These are phyloP conservation scores for Beta vulgaris DNA, from an alignment of 148 eudicot species.

Conservation along the genomic window DNA sequence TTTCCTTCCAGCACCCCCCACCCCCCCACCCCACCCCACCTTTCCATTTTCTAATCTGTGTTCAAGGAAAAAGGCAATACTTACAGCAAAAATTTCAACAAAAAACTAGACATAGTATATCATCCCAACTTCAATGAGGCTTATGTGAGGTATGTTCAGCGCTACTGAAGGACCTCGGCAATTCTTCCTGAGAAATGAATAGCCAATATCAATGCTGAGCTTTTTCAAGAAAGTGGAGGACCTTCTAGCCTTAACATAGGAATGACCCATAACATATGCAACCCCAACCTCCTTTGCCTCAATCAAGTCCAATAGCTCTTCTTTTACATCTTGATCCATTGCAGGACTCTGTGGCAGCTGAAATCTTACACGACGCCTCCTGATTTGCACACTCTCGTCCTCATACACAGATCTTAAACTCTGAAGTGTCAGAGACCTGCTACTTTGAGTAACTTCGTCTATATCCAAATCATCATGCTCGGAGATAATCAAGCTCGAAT, in stretches of 20 bases:
- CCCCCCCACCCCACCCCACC: background rate
- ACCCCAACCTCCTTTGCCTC: slow-evolving; percentile 93
- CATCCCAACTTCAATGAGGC: slow-evolving; percentile 97
- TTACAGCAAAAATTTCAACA: slow-evolving; percentile 13
- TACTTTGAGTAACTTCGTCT: slow-evolving; percentile 50
- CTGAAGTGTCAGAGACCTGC: slow-evolving; percentile 73
- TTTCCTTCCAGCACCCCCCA: background rate
- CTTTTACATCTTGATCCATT: slow-evolving; percentile 60
- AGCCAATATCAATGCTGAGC: slow-evolving; percentile 77
- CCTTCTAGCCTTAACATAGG: slow-evolving; percentile 79
- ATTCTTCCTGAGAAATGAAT: slow-evolving; percentile 86
- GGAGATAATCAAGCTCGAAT: slow-evolving; percentile 43
- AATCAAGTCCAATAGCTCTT: slow-evolving; percentile 76
- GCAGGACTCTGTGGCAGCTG: slow-evolving; percentile 52
- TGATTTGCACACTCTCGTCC: slow-evolving; percentile 53
- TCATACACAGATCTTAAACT: slow-evolving; percentile 73
- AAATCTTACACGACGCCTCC: slow-evolving; percentile 65
- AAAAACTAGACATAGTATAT: slow-evolving; percentile 74
- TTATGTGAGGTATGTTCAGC: slow-evolving; percentile 90
- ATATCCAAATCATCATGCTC: slow-evolving; percentile 39
- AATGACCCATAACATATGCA: slow-evolving; percentile 92
- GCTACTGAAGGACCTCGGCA: slow-evolving; percentile 94
- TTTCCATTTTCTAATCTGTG: background rate
- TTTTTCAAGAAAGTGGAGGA: slow-evolving; percentile 68
- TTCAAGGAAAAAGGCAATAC: slow-evolving; percentile 7